Conservation (phyloP, 1,284 basidiomycete genomes). For the Mycena sp. region DNA sequence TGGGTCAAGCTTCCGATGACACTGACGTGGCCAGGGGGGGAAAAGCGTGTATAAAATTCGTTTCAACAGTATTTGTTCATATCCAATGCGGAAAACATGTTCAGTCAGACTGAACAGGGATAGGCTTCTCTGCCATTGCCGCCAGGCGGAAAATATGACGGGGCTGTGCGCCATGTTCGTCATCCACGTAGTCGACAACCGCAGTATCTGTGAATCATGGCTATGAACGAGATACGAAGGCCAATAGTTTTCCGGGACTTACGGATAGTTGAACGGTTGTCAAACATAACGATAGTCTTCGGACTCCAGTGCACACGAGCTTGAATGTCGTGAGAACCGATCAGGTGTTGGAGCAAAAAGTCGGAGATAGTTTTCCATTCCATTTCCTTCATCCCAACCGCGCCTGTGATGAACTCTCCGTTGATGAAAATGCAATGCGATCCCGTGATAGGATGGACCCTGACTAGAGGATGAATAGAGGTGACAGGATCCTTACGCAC, state of each 20-base stretch:
- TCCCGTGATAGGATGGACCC: conserved; percentile 33
- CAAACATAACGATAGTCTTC: conserved; percentile 32
- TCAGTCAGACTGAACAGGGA: conserved; percentile 23
- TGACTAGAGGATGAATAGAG: conserved; percentile 31
- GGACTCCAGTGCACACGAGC: conserved; percentile 33
- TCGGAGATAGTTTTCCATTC: conserved; percentile 32
- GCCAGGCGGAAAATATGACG: conserved; percentile 35
- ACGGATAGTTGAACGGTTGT: conserved; percentile 35
- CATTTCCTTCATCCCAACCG: conserved; percentile 30
- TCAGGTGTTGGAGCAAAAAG: conserved; percentile 31
- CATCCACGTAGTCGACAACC: conserved; percentile 34
- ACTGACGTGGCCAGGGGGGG: too few relatives aligned
- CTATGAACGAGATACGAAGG: background rate
- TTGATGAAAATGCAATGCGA: conserved; percentile 33
- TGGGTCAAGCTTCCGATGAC: too few relatives aligned
- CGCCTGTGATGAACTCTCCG: conserved; percentile 35
- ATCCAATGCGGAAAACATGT: too few relatives aligned
- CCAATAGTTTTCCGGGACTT: background rate
- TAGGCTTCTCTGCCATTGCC: conserved; percentile 34
- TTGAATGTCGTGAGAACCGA: conserved; percentile 32
- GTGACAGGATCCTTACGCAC: conserved; percentile 33
- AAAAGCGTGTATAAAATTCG: too few relatives aligned
- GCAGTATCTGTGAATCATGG: conserved; percentile 27
- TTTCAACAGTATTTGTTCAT: too few relatives aligned
- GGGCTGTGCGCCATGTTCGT: conserved; percentile 28